Conservation (phyloP, 192 early-diverging fungal genomes). For the Rhizophagus sp. region DNA sequence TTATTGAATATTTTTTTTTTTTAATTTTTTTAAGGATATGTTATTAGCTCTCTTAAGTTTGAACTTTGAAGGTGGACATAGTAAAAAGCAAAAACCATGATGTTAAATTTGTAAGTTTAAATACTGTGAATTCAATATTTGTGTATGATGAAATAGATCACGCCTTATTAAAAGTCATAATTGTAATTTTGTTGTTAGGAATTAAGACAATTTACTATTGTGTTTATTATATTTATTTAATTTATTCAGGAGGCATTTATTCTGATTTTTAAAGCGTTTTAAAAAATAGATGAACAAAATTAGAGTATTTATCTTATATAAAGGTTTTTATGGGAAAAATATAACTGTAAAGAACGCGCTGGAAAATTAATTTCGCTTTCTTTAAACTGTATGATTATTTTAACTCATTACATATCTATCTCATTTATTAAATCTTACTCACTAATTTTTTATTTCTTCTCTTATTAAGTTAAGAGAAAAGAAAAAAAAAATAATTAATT, state of each 20-base stretch:
- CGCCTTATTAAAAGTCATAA: no score
- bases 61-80: constrained; percentile 19
- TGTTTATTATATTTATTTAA: no score
- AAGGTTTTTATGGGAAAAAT: background rate
- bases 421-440: background rate
- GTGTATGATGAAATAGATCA: no score
- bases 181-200: no score
- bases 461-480: background rate
- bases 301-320: background rate
- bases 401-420: background rate
- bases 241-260: no score
- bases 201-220: no score
- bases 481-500: background rate
- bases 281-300: no score
- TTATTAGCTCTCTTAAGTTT: constrained; percentile 5
- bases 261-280: no score
- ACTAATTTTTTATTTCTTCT: background rate
- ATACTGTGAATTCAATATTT: no score
- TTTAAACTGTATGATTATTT: background rate
- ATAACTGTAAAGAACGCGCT: background rate
- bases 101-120: background rate
- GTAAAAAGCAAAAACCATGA: background rate
- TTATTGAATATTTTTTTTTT: background rate
- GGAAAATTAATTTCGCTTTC: background rate
- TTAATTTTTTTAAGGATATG: constrained; percentile 3